phyloP scores from a whole-genome alignment of 208 protist genomes.

The Leishmania amazonensis region DNA sequence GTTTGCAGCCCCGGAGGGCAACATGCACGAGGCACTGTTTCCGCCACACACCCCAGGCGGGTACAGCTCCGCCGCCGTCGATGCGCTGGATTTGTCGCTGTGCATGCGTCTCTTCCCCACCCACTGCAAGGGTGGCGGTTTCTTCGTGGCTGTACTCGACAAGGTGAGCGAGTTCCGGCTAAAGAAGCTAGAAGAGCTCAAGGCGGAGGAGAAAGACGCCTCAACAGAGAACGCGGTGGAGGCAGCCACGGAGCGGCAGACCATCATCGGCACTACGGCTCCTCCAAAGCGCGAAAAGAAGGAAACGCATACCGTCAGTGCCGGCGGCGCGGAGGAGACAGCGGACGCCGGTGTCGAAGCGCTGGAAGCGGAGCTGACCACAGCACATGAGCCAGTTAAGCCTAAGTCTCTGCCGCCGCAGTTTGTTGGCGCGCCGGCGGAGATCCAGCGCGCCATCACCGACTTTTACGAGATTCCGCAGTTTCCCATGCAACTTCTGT shows the following conservation, averaged over 20 bases:
- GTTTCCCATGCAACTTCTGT: slow-evolving; percentile 64
- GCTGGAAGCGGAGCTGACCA: slow-evolving; percentile 7
- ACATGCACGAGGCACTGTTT: slow-evolving; percentile 78
- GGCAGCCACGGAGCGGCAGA: neutral
- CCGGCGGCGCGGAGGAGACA: neutral
- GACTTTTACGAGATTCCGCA: slow-evolving; percentile 54
- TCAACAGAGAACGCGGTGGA: neutral
- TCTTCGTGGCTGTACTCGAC: slow-evolving; percentile 97
- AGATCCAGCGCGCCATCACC: slow-evolving; percentile 41
- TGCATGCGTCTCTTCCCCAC: slow-evolving; percentile 95
- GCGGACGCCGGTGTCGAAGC: slow-evolving; percentile 2
- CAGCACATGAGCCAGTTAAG: slow-evolving; percentile 7
- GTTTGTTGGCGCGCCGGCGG: slow-evolving; percentile 53
- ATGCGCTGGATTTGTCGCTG: slow-evolving; percentile 69
- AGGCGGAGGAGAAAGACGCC: slow-evolving; percentile 5
- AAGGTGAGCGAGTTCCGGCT: slow-evolving; percentile 78
- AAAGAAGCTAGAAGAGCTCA: slow-evolving; percentile 27
- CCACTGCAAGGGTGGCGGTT: slow-evolving; percentile 95
- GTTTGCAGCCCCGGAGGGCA: slow-evolving; percentile 35
- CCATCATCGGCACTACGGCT: neutral
- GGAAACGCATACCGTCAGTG: slow-evolving; percentile 6
- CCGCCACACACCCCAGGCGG: slow-evolving; percentile 72
- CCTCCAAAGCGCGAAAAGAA: slow-evolving; percentile 26
- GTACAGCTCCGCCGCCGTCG: slow-evolving; percentile 62
- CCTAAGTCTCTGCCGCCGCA: slow-evolving; percentile 56